These are phyloP conservation scores for Funneliformis geosporum DNA, from an alignment of 192 early-diverging fungal species.

Conservation along the genomic window DNA sequence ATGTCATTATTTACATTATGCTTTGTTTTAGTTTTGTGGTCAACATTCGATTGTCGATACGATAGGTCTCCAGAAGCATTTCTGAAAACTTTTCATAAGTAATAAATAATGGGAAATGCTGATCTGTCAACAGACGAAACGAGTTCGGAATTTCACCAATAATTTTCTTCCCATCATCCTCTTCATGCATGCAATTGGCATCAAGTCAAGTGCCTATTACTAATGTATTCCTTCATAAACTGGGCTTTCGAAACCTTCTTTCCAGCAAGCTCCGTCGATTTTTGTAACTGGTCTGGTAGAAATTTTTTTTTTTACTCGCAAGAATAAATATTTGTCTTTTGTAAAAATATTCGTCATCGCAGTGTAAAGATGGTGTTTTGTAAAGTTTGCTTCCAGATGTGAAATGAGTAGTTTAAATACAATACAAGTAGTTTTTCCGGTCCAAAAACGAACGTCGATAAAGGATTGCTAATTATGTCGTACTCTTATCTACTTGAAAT, in stretches of 20 bases:
- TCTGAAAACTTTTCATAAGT: conserved; percentile 4
- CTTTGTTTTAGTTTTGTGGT: background rate
- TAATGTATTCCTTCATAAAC: background rate
- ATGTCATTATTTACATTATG: too few relatives aligned
- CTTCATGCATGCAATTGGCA: too few relatives aligned
- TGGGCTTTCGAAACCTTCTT: conserved; percentile 2
- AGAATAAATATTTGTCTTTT: conserved; percentile 28
- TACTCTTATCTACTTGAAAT: conserved; percentile 7
- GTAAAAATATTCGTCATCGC: background rate
- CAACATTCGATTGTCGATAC: too few relatives aligned
- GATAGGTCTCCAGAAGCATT: conserved; percentile 18
- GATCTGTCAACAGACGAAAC: background rate
- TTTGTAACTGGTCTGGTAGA: background rate
- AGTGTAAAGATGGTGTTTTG: background rate
- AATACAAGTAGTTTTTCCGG: conserved; percentile 22
- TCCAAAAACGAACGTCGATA: conserved; percentile 16
- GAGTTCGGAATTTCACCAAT: too few relatives aligned
- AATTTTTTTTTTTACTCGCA: background rate
- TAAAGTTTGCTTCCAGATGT: background rate
- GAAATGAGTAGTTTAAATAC: conserved; percentile 20
- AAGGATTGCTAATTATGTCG: conserved; percentile 20
- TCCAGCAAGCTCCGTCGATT: background rate
- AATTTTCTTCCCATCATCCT: too few relatives aligned
- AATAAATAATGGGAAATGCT: conserved; percentile 16
- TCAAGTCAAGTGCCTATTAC: background rate